phyloP scores from a whole-genome alignment of 2,329 filamentous ascomycete genomes.

The Blumeria hordei region DNA sequence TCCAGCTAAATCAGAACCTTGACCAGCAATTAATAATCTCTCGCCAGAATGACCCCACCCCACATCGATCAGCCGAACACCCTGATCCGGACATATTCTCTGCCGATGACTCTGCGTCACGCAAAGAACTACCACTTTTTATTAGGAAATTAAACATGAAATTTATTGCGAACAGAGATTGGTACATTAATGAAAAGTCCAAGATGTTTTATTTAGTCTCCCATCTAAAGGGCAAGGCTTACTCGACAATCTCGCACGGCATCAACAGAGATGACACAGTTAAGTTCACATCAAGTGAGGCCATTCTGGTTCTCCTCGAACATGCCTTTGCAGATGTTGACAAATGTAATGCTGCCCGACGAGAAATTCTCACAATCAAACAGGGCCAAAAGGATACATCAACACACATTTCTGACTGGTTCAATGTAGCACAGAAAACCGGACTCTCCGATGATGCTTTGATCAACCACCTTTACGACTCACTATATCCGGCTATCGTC shows the following conservation, averaged over 20 bases:
- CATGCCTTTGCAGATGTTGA: neutral
- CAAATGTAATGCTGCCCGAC: neutral
- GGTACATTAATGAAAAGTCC: neutral
- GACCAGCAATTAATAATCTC: neutral
- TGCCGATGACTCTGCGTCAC: neutral
- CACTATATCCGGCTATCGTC: neutral
- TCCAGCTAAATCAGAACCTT: constrained; percentile 1
- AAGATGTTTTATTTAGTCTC: neutral
- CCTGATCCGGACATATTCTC: neutral
- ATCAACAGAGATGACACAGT: neutral
- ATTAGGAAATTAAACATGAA: neutral
- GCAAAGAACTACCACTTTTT: neutral
- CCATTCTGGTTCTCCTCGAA: neutral
- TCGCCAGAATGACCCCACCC: neutral
- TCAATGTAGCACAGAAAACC: neutral
- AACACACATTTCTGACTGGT: neutral
- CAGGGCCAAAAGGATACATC: neutral
- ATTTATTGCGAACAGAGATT: neutral
- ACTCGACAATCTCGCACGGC: neutral
- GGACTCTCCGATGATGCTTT: neutral
- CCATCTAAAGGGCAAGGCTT: neutral
- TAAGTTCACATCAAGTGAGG: neutral
- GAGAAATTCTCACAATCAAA: neutral
- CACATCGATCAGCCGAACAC: neutral
- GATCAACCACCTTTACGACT: neutral